These are phyloP conservation scores for Cicer arietinum DNA, from an alignment of 306 rosid species.

Conservation along the genomic window DNA sequence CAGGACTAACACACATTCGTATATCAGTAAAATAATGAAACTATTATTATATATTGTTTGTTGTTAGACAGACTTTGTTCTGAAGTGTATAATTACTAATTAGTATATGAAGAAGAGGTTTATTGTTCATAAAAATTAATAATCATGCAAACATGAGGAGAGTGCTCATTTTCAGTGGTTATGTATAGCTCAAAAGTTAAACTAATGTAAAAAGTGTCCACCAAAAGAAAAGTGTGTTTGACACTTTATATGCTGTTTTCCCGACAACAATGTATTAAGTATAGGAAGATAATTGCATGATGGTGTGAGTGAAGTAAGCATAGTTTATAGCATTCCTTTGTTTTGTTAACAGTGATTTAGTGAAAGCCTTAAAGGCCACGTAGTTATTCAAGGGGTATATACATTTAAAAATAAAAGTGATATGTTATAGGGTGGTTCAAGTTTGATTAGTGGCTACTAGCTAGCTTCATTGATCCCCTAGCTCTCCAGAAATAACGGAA, in stretches of 20 bases:
- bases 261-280: conserved; percentile 61
- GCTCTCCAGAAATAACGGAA: conserved; percentile 8
- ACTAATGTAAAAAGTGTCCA: conserved; percentile 44
- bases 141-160: conserved; percentile 70
- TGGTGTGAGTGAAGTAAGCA: conserved; percentile 44
- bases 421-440: conserved; percentile 16
- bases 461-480: not conserved
- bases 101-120: not conserved
- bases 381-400: conserved; percentile 15
- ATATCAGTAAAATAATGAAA: not conserved
- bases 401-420: conserved; percentile 18
- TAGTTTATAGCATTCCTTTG: conserved; percentile 34
- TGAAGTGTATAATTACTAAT: not conserved
- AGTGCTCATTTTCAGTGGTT: conserved; percentile 41
- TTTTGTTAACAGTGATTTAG: conserved; percentile 14
- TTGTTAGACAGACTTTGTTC: conserved; percentile 4
- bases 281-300: conserved; percentile 45
- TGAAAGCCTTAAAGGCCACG: conserved; percentile 15
- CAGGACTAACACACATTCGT: not conserved
- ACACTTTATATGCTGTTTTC: conserved; percentile 64
- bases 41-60: not conserved
- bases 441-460: conserved; percentile 27
- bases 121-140: no score
- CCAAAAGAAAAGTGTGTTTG: conserved; percentile 48
- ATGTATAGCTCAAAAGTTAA: conserved; percentile 46